These are phyloP conservation scores for Metschnikowia shivogae DNA, from an alignment of 805 yeast species.

Conservation along the genomic window DNA sequence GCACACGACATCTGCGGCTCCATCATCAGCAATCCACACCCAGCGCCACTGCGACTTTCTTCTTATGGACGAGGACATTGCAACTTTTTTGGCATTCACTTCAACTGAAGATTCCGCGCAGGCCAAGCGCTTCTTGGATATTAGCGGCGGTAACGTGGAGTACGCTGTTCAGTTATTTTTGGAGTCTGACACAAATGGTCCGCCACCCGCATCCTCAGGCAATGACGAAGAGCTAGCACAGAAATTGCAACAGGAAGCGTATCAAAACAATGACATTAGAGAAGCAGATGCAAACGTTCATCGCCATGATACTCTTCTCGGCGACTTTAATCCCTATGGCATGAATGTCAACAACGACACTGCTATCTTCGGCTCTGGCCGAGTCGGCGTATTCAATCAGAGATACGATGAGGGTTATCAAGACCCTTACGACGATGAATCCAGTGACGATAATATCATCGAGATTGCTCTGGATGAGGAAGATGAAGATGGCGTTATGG, in stretches of 20 bases:
- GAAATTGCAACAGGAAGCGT: slow-evolving; percentile 61
- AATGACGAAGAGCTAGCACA: slow-evolving; percentile 58
- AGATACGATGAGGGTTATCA: slow-evolving; percentile 33
- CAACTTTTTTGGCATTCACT: slow-evolving; percentile 80
- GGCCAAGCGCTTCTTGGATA: slow-evolving; percentile 74
- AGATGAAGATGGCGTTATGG: slow-evolving; percentile 32
- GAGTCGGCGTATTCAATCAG: slow-evolving; percentile 59
- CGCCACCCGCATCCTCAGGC: slow-evolving; percentile 19
- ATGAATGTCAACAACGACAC: slow-evolving; percentile 21
- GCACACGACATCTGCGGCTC: slow-evolving; percentile 2
- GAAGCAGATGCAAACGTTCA: slow-evolving; percentile 75
- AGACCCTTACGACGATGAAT: slow-evolving; percentile 21
- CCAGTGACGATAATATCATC: slow-evolving; percentile 24
- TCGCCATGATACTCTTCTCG: slow-evolving; percentile 72
- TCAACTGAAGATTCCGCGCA: slow-evolving; percentile 60
- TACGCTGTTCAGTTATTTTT: slow-evolving; percentile 79
- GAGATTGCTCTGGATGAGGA: slow-evolving; percentile 31
- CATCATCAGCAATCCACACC: not conserved
- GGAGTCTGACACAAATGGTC: slow-evolving; percentile 40
- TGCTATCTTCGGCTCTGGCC: slow-evolving; percentile 47
- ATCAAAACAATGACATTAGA: slow-evolving; percentile 33
- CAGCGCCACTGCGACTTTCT: not conserved
- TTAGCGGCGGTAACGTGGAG: slow-evolving; percentile 74
- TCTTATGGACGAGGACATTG: slow-evolving; percentile 48
- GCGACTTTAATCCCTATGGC: slow-evolving; percentile 19